Conservation (phyloP, 2,329 filamentous ascomycete genomes). For the Aspergillus ochraceus region DNA sequence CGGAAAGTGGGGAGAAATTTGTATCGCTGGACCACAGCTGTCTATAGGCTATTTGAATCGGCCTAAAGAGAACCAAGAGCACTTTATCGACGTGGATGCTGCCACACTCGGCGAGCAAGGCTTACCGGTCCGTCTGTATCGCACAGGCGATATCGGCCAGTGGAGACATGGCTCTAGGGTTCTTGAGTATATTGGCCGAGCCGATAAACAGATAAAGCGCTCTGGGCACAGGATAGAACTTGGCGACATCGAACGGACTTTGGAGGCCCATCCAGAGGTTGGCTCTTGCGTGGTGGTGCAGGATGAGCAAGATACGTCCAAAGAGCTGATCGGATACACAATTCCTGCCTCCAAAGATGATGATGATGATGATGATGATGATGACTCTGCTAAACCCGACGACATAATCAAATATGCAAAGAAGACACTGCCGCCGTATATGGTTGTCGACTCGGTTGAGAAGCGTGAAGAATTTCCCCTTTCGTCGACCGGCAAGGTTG, state of each 20-base stretch:
- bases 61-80: slow-evolving; percentile 60
- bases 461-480: slow-evolving; percentile 65
- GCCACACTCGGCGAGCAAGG: neutral
- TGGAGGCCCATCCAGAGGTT: slow-evolving; percentile 37
- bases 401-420: slow-evolving; percentile 64
- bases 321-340: neutral
- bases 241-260: slow-evolving; percentile 76
- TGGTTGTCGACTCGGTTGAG: slow-evolving; percentile 57
- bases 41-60: slow-evolving; percentile 68
- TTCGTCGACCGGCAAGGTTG: slow-evolving; percentile 70
- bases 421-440: slow-evolving; percentile 66
- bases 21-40: slow-evolving; percentile 71
- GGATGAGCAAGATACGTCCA: neutral
- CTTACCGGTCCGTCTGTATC: slow-evolving; percentile 55
- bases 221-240: slow-evolving; percentile 87
- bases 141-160: slow-evolving; percentile 63
- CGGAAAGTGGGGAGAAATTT: slow-evolving; percentile 75
- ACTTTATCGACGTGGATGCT: slow-evolving; percentile 53
- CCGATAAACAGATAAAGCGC: slow-evolving; percentile 83
- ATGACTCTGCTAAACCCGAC: slow-evolving; percentile 26
- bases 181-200: slow-evolving; percentile 69
- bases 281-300: neutral
- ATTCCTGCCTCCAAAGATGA: neutral
- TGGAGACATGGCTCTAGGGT: slow-evolving; percentile 71
- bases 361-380: neutral